A percentile compares a stretch with the other conserved stretches of the same genome.
Conservation (phyloP, 257 asterid species). For the Gentiana dahurica region DNA sequence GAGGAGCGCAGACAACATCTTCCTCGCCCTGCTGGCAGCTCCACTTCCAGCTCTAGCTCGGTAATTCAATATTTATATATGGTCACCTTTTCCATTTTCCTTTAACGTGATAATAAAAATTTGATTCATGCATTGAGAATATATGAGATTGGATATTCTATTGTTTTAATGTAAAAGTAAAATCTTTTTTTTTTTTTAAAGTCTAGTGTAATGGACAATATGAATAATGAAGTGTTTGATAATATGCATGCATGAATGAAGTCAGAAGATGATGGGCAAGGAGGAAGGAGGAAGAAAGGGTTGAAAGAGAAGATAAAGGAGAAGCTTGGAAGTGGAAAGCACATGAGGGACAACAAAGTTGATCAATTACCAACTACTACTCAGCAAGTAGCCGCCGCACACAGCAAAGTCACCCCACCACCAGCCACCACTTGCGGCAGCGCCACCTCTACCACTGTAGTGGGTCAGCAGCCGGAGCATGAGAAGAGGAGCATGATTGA, state of each 20-base stretch:
- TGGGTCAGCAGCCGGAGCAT: slow-evolving; percentile 18
- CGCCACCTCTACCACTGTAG: slow-evolving; percentile 20
- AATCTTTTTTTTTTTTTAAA: too few species aligned
- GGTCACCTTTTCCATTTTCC: too few species aligned
- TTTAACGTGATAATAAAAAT: too few species aligned
- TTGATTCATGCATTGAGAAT: too few species aligned
- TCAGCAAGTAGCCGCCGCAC: slow-evolving; percentile 17
- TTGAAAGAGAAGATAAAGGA: slow-evolving; percentile 59
- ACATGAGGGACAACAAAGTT: slow-evolving; percentile 3
- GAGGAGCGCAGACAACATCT: slow-evolving; percentile 19
- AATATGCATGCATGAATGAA: slow-evolving; percentile 3
- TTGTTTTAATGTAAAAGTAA: too few species aligned
- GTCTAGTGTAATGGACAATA: too few species aligned
- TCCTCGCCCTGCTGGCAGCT: slow-evolving; percentile 42
- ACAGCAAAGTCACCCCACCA: slow-evolving; percentile 13
- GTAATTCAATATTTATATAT: slow-evolving; percentile 10
- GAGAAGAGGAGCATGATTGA: slow-evolving; percentile 76
- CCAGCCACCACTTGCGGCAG: slow-evolving; percentile 17
- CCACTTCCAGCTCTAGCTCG: slow-evolving; percentile 71
- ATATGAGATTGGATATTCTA: too few species aligned
- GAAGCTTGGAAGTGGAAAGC: slow-evolving; percentile 34
- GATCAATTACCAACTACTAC: too few species aligned
- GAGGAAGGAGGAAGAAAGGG: slow-evolving; percentile 69
- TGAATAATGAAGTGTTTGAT: too few species aligned
- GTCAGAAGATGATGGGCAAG: slow-evolving; percentile 73